Evolutionary conservation across 768 basidiomycete genomes (phyloP).

Genomic region (Clitopilus hobsonii): DNA sequence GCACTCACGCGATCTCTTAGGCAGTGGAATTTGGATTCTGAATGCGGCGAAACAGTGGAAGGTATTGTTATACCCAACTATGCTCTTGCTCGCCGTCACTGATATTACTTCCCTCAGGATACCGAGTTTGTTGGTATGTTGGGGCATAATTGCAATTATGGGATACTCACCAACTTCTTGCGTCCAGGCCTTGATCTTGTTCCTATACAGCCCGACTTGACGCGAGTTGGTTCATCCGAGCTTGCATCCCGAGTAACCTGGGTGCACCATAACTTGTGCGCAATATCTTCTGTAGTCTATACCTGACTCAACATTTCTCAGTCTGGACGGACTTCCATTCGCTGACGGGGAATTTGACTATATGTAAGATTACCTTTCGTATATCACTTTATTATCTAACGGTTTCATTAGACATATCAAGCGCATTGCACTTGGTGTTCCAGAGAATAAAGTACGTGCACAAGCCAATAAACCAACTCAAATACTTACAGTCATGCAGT

Average conservation of each 20-base stretch:
- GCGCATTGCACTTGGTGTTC: slow-evolving; percentile 68
- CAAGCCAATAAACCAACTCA: too few species aligned
- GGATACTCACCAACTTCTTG: too few species aligned
- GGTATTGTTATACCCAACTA: slow-evolving; percentile 25
- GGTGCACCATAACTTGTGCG: slow-evolving; percentile 72
- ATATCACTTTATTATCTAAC: slow-evolving; percentile 5
- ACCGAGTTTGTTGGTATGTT: slow-evolving; percentile 59
- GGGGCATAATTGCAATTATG: not conserved
- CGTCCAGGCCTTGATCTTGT: slow-evolving; percentile 50
- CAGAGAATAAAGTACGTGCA: slow-evolving; percentile 62
- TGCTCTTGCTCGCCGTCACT: not conserved
- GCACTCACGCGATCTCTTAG: slow-evolving; percentile 22
- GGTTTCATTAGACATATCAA: slow-evolving; percentile 52
- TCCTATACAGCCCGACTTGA: slow-evolving; percentile 66
- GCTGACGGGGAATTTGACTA: slow-evolving; percentile 71
- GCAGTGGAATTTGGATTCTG: slow-evolving; percentile 72
- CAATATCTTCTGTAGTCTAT: slow-evolving; percentile 4
- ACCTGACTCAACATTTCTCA: slow-evolving; percentile 18
- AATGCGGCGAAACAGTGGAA: slow-evolving; percentile 63
- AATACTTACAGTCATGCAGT: slow-evolving; percentile 29
- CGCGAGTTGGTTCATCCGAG: slow-evolving; percentile 50
- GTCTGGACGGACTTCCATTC: slow-evolving; percentile 68
- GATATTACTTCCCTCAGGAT: slow-evolving; percentile 28
- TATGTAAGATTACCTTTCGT: slow-evolving; percentile 41
- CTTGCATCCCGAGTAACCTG: slow-evolving; percentile 61